Conservation (phyloP, 2,329 filamentous ascomycete genomes). For the Neofusicoccum laricinum region DNA sequence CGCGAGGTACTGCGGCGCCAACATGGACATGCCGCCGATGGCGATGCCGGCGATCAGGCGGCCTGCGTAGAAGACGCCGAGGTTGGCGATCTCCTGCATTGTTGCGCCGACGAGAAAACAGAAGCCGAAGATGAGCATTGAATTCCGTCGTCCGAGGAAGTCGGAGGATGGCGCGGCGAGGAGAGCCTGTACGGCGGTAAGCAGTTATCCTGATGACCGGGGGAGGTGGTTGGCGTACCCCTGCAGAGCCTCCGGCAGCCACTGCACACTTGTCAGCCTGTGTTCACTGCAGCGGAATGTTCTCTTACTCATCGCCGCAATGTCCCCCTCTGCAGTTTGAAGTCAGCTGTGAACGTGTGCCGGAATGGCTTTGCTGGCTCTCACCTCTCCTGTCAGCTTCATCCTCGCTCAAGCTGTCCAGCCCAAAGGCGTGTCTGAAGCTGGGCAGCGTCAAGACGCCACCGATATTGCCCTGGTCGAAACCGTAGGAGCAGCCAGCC, state of each 20-base stretch:
- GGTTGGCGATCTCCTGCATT: slow-evolving; percentile 37
- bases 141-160: slow-evolving; percentile 36
- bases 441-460: slow-evolving; percentile 38
- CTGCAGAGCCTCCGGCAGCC: slow-evolving; percentile 36
- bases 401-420: slow-evolving; percentile 28
- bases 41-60: slow-evolving; percentile 38
- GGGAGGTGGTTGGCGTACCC: slow-evolving; percentile 10
- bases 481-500: slow-evolving; percentile 40
- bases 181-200: slow-evolving; percentile 23
- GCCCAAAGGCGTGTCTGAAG: slow-evolving; percentile 37
- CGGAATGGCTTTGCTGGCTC: not conserved
- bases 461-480: slow-evolving; percentile 41
- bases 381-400: slow-evolving; percentile 25
- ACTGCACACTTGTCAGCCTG: not conserved
- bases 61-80: slow-evolving; percentile 37
- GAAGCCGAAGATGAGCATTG: slow-evolving; percentile 31
- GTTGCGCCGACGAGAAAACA: slow-evolving; percentile 34
- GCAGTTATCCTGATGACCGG: not conserved
- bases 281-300: no score
- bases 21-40: slow-evolving; percentile 37
- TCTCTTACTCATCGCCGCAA: slow-evolving; percentile 27
- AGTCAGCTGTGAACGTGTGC: no score
- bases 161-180: slow-evolving; percentile 38
- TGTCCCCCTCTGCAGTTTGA: slow-evolving; percentile 23
- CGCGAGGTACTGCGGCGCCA: slow-evolving; percentile 41